Conservation (phyloP, 2,329 filamentous ascomycete genomes). For the Botrytis porri region DNA sequence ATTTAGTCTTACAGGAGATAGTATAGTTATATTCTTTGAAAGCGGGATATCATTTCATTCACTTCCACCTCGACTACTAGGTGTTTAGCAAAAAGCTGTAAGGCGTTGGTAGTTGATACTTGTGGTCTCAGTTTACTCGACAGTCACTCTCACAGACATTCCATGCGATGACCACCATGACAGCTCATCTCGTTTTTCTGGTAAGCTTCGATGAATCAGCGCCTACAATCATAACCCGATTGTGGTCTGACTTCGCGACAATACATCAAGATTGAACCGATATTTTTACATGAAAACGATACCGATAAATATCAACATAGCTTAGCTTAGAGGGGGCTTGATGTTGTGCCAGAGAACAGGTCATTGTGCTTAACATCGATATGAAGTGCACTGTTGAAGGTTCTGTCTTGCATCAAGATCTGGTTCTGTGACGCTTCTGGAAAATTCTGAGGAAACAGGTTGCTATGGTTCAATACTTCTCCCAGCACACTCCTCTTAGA, state of each 20-base stretch:
- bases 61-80: background rate
- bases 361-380: background rate
- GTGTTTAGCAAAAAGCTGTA: background rate
- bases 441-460: background rate
- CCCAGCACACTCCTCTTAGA: rapidly evolving
- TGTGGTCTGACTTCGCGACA: too few species aligned
- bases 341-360: background rate
- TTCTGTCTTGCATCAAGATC: background rate
- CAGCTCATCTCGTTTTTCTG: background rate
- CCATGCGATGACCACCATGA: background rate
- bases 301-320: background rate
- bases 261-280: background rate
- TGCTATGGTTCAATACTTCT: background rate
- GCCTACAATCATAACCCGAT: too few species aligned
- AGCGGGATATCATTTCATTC: background rate
- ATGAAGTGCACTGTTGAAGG: background rate
- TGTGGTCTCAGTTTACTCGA: background rate
- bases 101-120: background rate
- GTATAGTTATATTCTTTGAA: background rate
- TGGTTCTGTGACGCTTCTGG: background rate
- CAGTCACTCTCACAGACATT: background rate
- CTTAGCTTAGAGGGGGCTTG: background rate
- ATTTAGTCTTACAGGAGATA: background rate
- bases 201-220: background rate
- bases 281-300: background rate